Conservation (phyloP, 2,329 filamentous ascomycete species). For the Aspergillus tanneri region DNA sequence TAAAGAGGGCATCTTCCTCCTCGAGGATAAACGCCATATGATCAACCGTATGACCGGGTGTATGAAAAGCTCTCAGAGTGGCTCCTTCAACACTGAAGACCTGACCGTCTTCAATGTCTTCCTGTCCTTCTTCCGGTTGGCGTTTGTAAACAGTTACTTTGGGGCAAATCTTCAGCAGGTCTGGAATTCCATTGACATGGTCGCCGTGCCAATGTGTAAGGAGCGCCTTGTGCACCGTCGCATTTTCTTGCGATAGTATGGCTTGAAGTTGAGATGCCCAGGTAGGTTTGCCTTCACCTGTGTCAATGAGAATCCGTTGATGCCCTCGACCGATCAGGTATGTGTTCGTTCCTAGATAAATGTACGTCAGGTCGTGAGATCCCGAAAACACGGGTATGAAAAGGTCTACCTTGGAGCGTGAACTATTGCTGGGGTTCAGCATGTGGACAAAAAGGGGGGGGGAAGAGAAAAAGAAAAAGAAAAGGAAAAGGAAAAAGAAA, state of each 20-base stretch:
- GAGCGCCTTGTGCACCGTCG: constrained; percentile 66
- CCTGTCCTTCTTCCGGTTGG: constrained; percentile 53
- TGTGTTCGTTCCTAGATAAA: constrained; percentile 73
- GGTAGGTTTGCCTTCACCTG: constrained; percentile 73
- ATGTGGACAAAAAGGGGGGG: too few relatives aligned
- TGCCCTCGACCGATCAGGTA: constrained; percentile 81
- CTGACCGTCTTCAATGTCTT: constrained; percentile 57
- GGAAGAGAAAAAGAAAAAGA: too few relatives aligned
- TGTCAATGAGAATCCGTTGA: constrained; percentile 79
- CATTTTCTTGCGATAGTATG: constrained; percentile 66
- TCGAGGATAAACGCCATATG: constrained; percentile 76
- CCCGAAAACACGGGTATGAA: neutral
- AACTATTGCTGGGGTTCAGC: constrained; percentile 40
- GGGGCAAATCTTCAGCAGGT: constrained; percentile 66
- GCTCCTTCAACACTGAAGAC: constrained; percentile 53
- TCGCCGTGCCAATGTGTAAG: constrained; percentile 93
- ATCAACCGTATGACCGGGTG: constrained; percentile 76
- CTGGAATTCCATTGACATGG: constrained; percentile 72
- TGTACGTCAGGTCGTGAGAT: neutral
- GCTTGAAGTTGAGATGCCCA: constrained; percentile 69
- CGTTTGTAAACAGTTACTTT: constrained; percentile 66
- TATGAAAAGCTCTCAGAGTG: constrained; percentile 65
- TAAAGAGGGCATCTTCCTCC: constrained; percentile 81
- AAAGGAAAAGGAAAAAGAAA: too few relatives aligned
- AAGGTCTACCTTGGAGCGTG: constrained; percentile 55